Base-by-base conservation (phyloP, 2,329 filamentous ascomycete genomes). In the Capronia coronata region DNA sequence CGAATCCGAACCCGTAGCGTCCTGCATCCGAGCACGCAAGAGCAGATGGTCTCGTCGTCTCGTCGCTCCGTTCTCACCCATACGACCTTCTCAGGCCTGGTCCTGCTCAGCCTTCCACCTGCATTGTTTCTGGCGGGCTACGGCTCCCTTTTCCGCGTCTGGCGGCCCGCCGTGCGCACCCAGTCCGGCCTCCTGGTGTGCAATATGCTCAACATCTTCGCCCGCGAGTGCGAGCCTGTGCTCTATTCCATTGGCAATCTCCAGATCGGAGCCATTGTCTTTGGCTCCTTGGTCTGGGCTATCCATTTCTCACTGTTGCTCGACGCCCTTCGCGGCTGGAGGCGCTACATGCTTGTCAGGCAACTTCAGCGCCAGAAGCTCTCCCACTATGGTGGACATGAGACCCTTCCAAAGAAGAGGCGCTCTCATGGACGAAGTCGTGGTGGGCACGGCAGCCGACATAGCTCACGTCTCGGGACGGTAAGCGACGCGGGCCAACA, bases 61-160 rank as follows among this genome's bases (percentile, higher is more conserved):
- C 39, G 23, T 29, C 25, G 22, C 22, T 49, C 35, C 29, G 50
- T 40, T 29, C 22, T 56, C 34, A 35, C 54, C 16, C 49, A 62
- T 45, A 37, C 56, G 19, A 45, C 23, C 19, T 38, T 56, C 21
- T 45, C 48, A 3, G 16, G 46, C 30, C 42, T 52, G 45, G 54
- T 58, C n/a, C 49, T 61, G 43, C 41, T 52, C 46, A 50, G 53
- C 45, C 48, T 61, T 50, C 41, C 57, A 27, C 60, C 63, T 1
- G 56, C 56, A 1, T 45, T 65, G 8, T 48, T 61, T n/a, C 58
- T 66, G 16, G 55, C 63, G 7, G 59, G 55, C 10, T 61, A 60
- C 46, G 59, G 60, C 2, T 61, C 61, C n/a, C 52, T 62, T 2
- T 66, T 65, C 48, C 59, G 57, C 18, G 51, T 63, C 44, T 66